Evolutionary conservation across 2,329 filamentous ascomycete genomes (phyloP), one percentile per base, ranked within the genome.

Genomic region (Calonectria henricotiae): DNA sequence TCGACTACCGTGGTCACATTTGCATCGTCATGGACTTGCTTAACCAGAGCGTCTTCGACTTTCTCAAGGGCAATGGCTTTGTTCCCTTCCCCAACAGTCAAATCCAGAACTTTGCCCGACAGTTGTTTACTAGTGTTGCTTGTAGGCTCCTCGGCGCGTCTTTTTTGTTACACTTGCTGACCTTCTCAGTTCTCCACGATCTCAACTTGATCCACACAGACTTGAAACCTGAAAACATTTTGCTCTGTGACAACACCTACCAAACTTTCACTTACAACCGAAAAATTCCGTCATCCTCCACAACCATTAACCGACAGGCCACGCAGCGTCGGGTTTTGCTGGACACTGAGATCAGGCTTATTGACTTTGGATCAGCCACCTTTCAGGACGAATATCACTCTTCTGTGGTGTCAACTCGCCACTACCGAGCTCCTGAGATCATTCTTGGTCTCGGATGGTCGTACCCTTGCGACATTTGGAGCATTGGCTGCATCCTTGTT

Each of bases 61-160:
- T 99, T 77, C 88, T 99, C 58, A 99, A 99, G 85, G 92, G 92
- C 79, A 98, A 98, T 80, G 89, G 90, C 74, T 99, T 99, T 80
- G 95, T 98, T 20, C 96, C 96, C 0, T 99, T 99, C 79, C 96
- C 96, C 13, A 98, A 97, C 86, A 98, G 95, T 75, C 96, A 99
- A 83, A 99, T 99, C 69, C 96, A 98, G 82, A 96, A 90, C 80
- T 98, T 99, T 86, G 96, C 96, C 58, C 91, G 96, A 61, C 96
- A 99, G 81, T 87, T 99, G 17, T 93, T 99, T 71, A 98, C 96
- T n/a, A 98, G 96, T 79, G 97, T 99, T 79, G 96, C 96, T 69
- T 99, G 94, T 97, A 85, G 88, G 94, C 90, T 46, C 17, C 20
- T 6, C 2, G 11, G 17, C 23, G 13, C 54, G 1, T 41, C 9